A percentile compares a stretch with the other conserved stretches of the same genome.
Conservation (phyloP, 768 basidiomycete species). For the Daedaleopsis sinensis region DNA sequence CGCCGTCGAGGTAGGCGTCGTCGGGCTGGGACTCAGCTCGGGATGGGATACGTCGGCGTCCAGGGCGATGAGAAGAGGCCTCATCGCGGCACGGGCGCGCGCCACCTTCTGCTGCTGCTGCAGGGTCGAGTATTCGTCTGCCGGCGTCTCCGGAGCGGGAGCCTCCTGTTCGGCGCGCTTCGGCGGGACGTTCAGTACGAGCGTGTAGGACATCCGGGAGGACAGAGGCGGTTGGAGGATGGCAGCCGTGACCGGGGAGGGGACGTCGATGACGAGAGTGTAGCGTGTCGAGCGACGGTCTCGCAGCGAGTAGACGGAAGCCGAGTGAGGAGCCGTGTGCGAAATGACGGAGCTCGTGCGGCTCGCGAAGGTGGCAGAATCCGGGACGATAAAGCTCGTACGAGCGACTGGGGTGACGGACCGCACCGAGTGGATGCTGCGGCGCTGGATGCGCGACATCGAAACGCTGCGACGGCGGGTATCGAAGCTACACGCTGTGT, state of each 20-base stretch:
- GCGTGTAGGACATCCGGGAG: background rate
- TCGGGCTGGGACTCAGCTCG: slow-evolving; percentile 19
- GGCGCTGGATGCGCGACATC: too few relatives aligned
- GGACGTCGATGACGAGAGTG: background rate
- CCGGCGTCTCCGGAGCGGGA: slow-evolving; percentile 1
- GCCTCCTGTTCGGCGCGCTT: background rate
- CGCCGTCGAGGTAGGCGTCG: slow-evolving; percentile 8
- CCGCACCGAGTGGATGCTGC: background rate
- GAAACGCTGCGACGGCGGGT: background rate
- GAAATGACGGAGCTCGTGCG: too few relatives aligned
- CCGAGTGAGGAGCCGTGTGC: slow-evolving; percentile 1
- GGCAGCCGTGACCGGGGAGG: slow-evolving; percentile 1
- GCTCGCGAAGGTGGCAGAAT: too few relatives aligned
- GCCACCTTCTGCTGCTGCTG: slow-evolving; percentile 17
- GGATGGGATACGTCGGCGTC: slow-evolving; percentile 26
- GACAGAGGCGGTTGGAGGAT: background rate
- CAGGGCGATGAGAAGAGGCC: background rate
- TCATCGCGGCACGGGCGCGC: slow-evolving; percentile 11
- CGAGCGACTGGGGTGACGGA: slow-evolving; percentile 5
- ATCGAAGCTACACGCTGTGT: slow-evolving; percentile 3
- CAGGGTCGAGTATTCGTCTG: slow-evolving; percentile 5
- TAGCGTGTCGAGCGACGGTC: background rate
- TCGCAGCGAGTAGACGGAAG: background rate
- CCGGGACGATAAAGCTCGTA: slow-evolving; percentile 12
- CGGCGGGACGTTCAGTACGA: slow-evolving; percentile 7